Evolutionary conservation across 495 filamentous ascomycete genomes (phyloP), one percentile per base, ranked within the genome.

Genomic region (Chaetomium tenue): DNA sequence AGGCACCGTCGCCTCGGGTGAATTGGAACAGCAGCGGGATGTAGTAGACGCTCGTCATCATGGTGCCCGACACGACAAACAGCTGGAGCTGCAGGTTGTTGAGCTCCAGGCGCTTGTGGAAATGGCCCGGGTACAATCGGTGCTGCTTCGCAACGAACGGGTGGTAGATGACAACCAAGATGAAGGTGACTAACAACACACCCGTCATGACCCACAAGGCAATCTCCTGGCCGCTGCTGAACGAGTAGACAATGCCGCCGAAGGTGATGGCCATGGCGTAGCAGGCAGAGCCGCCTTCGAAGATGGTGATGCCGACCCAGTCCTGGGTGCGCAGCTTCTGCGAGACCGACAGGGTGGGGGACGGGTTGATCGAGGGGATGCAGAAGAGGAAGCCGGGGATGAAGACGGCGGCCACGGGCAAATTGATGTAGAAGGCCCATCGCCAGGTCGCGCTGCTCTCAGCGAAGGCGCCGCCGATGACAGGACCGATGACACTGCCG

Each of bases 21-120:
- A 88, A 89, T 63, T 86, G 83, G 72, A 88, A 88, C 71, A 79
- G 84, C 33, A 87, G 63, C 0, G 86, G 87, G 40, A 80, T 77
- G 64, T 78, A 79, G 61, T 79, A 83, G 58, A 80, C 69, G 15
- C 72, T 3, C 20, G 16, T 37, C 16, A 58, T 22, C 55, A 58
- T 42, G 55, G 1, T 58, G 53, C 30, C 53, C 37, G 55, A 37
- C 2, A 44, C 39, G 53, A 48, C 80, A 65, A 69, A 77, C 77
- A 42, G 74, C 48, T 2, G 71, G 59, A 3, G 74, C 70, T 46
- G 62, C 3, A 86, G 70, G 18, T 86, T 65, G 9, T 83, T 26
- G 37, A 77, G 69, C 0, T 74, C 74, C 0, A 69, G 64, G 11
- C 66, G 66, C 9, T 65, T 66, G 42, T 86, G 67, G 64, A 85